Evolutionary conservation across 225 moss, liverwort and hornwort genomes (phyloP).

Genomic region (Ulota crispa): DNA sequence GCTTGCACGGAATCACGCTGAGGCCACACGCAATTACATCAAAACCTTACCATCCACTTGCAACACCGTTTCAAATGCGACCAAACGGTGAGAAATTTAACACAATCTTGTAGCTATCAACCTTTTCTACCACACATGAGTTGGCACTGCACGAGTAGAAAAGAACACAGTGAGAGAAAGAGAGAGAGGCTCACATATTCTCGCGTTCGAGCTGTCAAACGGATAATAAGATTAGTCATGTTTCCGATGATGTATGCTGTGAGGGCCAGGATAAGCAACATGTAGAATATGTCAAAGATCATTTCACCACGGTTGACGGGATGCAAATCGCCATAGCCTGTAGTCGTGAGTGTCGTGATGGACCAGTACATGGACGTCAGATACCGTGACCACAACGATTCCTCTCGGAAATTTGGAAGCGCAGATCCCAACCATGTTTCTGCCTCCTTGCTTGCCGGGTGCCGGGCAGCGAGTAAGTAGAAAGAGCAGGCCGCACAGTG

Average conservation of each 20-base stretch:
- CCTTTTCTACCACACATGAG: not conserved
- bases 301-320: slow-evolving; percentile 71
- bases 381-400: slow-evolving; percentile 38
- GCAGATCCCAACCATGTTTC: slow-evolving; percentile 61
- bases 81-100: not conserved
- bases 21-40: slow-evolving; percentile 3
- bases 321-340: slow-evolving; percentile 75
- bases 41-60: not conserved
- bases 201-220: slow-evolving; percentile 66
- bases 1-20: slow-evolving; percentile 74
- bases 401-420: slow-evolving; percentile 45
- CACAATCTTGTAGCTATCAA: not conserved
- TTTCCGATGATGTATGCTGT: slow-evolving; percentile 79
- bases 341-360: slow-evolving; percentile 70
- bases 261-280: slow-evolving; percentile 67
- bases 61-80: not conserved
- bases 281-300: slow-evolving; percentile 62
- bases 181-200: slow-evolving; percentile 52
- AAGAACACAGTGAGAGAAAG: not conserved
- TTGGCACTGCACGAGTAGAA: not conserved
- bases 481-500: slow-evolving; percentile 73
- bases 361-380: slow-evolving; percentile 73
- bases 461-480: slow-evolving; percentile 57
- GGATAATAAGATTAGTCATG: slow-evolving; percentile 77
- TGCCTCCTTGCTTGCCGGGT: slow-evolving; percentile 41